Evolutionary conservation across 2,329 filamentous ascomycete genomes (phyloP), one percentile per base, ranked within the genome.

Genomic region (Cryphonectria radicalis): DNA sequence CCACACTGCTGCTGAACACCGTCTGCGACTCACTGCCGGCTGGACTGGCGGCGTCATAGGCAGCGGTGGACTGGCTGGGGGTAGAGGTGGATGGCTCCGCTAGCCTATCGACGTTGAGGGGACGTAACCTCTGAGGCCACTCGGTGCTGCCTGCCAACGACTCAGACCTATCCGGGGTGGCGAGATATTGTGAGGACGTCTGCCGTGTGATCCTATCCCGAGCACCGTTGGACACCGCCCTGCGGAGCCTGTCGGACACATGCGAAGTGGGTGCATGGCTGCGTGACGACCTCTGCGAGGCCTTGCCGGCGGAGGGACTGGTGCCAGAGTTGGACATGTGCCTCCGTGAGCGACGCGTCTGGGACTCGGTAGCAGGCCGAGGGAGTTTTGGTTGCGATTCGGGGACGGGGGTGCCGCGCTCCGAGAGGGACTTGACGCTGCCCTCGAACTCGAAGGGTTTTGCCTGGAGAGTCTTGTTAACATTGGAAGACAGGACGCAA

Each of bases 1-100:
- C 91, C 66, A 91, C 89, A 72, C 86, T 90, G 77, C 84, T 87
- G 75, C 85, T 87, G 76, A 92, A 91, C 46, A 88, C 83, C 14
- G 89, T 90, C 70, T 88, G 86, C 2, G 86, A 82, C 70, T 89
- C 86, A 76, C 86, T 89, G 40, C 82, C 85, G 0, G 84, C 81
- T 3, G 86, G 87, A 74, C 88, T 90, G 5, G 81, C 82, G 0
- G 82, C 82, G 63, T 88, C 85, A 68, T 83, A 86, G 37, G 81
- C 80, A 3, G 80, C 79, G 3, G 79, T 76, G 7, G 79, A 78
- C 71, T 83, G 80, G 72, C 79, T 82, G 0, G 81, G 77, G 5
- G 81, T 81, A 10, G 84, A 82, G 46, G 86, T 85, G 0, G 84
- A 81, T 1, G 83, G 85, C 73, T 85, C 82, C 63, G 80, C 77